A percentile compares a stretch with the other conserved stretches of the same genome.
Evolutionary conservation across 352 stramenopile species (phyloP).

Genomic region (Phytophthora fragariaefolia): DNA sequence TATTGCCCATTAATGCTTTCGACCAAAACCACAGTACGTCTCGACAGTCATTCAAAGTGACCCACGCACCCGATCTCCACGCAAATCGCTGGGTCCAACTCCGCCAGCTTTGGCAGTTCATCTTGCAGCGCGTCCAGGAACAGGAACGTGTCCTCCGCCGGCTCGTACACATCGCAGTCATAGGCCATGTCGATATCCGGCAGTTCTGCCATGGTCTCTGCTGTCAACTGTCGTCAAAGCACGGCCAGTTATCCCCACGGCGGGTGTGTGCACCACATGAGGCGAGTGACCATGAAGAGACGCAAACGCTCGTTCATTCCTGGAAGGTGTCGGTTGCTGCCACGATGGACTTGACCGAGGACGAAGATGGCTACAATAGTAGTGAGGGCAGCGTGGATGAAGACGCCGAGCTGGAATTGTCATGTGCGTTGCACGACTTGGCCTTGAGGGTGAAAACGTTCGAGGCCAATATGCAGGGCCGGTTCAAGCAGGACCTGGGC

Average conservation of each 20-base stretch:
- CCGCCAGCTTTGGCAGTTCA: constrained; percentile 71
- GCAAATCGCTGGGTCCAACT: constrained; percentile 75
- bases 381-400: constrained; percentile 69
- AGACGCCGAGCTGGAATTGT: constrained; percentile 78
- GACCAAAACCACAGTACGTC: neutral
- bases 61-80: constrained; percentile 86
- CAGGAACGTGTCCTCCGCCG: constrained; percentile 97
- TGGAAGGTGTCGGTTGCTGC: neutral
- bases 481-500: constrained; percentile 40
- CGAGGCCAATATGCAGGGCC: constrained; percentile 72
- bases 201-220: constrained; percentile 47
- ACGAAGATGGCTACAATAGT: constrained; percentile 63
- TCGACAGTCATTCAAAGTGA: neutral
- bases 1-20: neutral
- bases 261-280: constrained; percentile 27
- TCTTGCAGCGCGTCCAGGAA: constrained; percentile 95
- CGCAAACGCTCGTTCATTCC: neutral
- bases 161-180: constrained; percentile 96
- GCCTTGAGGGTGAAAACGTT: constrained; percentile 70
- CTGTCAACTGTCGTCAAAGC: constrained; percentile 10
- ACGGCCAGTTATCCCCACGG: constrained; percentile 6
- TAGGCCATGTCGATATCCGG: constrained; percentile 81
- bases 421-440: constrained; percentile 76
- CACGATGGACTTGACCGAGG: constrained; percentile 30
- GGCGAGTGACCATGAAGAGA: constrained; percentile 32